Evolutionary conservation across 257 asterid species (phyloP), one percentile per base, ranked within the genome.

Genomic region (Gardenia jasminoides): DNA sequence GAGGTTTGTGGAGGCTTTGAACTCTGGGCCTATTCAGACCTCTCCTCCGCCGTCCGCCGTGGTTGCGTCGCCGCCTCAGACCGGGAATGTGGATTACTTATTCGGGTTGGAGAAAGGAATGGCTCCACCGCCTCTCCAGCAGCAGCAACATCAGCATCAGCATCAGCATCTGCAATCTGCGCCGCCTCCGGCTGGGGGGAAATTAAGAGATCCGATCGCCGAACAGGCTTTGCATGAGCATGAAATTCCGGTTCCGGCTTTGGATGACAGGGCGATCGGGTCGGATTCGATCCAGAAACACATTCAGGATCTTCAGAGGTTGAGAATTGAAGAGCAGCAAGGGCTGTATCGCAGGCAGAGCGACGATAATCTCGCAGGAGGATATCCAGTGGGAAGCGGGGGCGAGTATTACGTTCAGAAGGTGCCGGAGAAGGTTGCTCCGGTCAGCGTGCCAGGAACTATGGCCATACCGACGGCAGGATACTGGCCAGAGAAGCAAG

Each of bases 251-350:
- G 80, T 76, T 73, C 89, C 88, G 50, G 87, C 83, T 75, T 24
- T 80, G 79, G 97, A 89, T 72, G 94, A 87, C 72, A 85, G 91
- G 83, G 54, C 78, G 70, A 69, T 83, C 67, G 94, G 82, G 30
- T 28, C 85, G 77, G 98, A 95, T 88, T 92, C 98, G 88, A 95
- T 95, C 87, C 98, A 93, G 88, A 93, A 95, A 81, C 99, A 95
- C 82, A 95, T 95, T 74, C 97, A 89, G 82, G 98, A 95, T 88
- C 88, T 95, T 67, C 95, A 93, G 89, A 89, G 96, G 85, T 86
- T 95, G 76, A 86, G 91, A 78, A 80, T 95, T 2, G 98, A 90
- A 85, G 97, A 93, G 80, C 95, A 94, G 52, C 95, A 92, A 54
- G 88, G 84, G 30, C 16, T 82, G 76, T 88, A 91, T 48, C 76